A percentile compares a stretch with the other conserved stretches of the same genome.
phyloP scores from a whole-genome alignment of 2,329 filamentous ascomycete genomes.

The Podosphaera xanthii region DNA sequence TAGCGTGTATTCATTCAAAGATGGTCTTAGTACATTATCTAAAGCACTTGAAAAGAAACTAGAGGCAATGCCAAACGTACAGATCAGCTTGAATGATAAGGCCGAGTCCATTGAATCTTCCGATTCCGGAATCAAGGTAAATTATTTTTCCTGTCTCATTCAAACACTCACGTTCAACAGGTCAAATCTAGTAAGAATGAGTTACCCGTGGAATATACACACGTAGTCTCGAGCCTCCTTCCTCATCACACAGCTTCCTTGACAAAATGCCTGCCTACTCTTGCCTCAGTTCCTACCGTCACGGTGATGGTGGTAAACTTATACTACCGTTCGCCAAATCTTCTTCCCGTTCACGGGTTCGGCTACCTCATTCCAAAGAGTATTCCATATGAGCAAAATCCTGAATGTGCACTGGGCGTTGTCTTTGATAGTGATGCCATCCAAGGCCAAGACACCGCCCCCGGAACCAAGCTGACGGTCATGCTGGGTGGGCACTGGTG shows the following conservation, averaged over 20 bases:
- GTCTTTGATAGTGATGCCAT: slow-evolving; percentile 52
- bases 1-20: slow-evolving; percentile 25
- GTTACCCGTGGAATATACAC: slow-evolving; percentile 19
- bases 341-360: slow-evolving; percentile 49
- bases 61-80: slow-evolving; percentile 30
- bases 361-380: slow-evolving; percentile 77
- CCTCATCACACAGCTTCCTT: slow-evolving; percentile 38
- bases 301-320: slow-evolving; percentile 86
- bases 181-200: slow-evolving; percentile 11
- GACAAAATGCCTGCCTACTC: slow-evolving; percentile 20
- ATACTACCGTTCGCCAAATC: slow-evolving; percentile 44
- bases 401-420: slow-evolving; percentile 67
- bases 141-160: slow-evolving; percentile 1
- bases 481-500: slow-evolving; percentile 92
- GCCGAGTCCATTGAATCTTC: slow-evolving; percentile 26
- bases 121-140: slow-evolving; percentile 21
- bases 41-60: slow-evolving; percentile 29
- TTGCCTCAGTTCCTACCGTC: slow-evolving; percentile 37
- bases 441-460: slow-evolving; percentile 27
- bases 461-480: slow-evolving; percentile 70
- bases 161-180: slow-evolving; percentile 11
- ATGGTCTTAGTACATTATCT: slow-evolving; percentile 40
- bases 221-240: slow-evolving; percentile 1
- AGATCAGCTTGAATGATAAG: slow-evolving; percentile 26
- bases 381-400: slow-evolving; percentile 47